phyloP scores from a whole-genome alignment of 305 asterid genomes.

The Lippia alba region DNA sequence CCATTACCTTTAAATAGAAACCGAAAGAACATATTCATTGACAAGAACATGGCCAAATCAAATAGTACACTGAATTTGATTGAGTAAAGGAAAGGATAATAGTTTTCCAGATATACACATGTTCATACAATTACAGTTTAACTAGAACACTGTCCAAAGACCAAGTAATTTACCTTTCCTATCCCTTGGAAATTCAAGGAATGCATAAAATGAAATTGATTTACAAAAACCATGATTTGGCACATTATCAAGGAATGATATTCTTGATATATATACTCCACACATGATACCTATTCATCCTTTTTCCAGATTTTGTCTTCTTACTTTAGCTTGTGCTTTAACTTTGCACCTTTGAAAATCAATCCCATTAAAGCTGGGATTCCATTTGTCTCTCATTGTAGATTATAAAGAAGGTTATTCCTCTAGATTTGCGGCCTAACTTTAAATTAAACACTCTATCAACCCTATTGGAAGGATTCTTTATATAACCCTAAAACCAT shows the following conservation, averaged over 20 bases:
- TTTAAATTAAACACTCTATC: not conserved
- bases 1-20: not conserved
- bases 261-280: not conserved
- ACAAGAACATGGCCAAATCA: not conserved
- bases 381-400: constrained; percentile 22
- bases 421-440: constrained; percentile 14
- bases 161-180: too few relatives aligned
- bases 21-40: not conserved
- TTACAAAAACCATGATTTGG: not conserved
- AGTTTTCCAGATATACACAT: not conserved
- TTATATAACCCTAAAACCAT: constrained; percentile 21
- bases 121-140: too few relatives aligned
- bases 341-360: not conserved
- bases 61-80: not conserved
- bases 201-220: not conserved
- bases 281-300: constrained; percentile 8
- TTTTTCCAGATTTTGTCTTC: not conserved
- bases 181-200: too few relatives aligned
- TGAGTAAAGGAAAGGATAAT: not conserved
- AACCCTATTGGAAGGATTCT: not conserved
- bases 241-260: not conserved
- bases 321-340: not conserved
- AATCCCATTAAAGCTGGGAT: not conserved
- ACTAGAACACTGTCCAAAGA: too few relatives aligned
- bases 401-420: not conserved